Percentiles rank a stretch among this genome's conserved stretches.
phyloP scores from a whole-genome alignment of 139 green algal species.

The Haematococcus lacustris region DNA sequence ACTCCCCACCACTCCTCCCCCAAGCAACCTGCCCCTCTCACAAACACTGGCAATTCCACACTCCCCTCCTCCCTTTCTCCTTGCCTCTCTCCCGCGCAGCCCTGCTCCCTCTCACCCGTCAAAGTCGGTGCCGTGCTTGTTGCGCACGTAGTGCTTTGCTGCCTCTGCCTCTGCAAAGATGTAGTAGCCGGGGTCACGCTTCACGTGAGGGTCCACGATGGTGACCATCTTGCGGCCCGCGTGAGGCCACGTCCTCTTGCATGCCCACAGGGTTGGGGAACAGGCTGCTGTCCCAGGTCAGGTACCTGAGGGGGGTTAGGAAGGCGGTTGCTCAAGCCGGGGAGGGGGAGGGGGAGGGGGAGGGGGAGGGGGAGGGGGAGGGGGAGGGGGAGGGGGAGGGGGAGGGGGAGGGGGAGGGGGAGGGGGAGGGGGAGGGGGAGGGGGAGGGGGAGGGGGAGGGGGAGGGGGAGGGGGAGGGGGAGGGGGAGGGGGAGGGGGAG shows the following conservation, averaged over 20 bases:
- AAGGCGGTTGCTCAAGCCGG: too few species aligned
- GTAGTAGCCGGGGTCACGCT: slow-evolving; percentile 79
- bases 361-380: neutral
- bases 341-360: neutral
- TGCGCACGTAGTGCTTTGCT: slow-evolving; percentile 80
- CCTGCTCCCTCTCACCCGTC: slow-evolving; percentile 63
- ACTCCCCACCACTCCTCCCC: too few species aligned
- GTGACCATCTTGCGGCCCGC: slow-evolving; percentile 88
- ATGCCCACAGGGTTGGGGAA: slow-evolving; percentile 73
- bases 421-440: too few species aligned
- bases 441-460: too few species aligned
- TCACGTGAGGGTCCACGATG: slow-evolving; percentile 98
- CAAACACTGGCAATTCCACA: too few species aligned
- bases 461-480: neutral
- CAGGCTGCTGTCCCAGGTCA: slow-evolving; percentile 87
- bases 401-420: neutral
- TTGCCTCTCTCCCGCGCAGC: too few species aligned
- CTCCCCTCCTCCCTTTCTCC: too few species aligned
- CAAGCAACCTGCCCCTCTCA: too few species aligned
- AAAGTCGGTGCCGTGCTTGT: slow-evolving; percentile 77
- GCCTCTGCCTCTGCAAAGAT: slow-evolving; percentile 79
- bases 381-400: neutral
- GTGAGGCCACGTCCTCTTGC: slow-evolving; percentile 60
- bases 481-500: neutral
- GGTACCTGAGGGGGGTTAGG: slow-evolving; percentile 64